These are phyloP conservation scores for Oryza brachyantha DNA, from an alignment of 176 grass and related monocot species.

Conservation along the genomic window DNA sequence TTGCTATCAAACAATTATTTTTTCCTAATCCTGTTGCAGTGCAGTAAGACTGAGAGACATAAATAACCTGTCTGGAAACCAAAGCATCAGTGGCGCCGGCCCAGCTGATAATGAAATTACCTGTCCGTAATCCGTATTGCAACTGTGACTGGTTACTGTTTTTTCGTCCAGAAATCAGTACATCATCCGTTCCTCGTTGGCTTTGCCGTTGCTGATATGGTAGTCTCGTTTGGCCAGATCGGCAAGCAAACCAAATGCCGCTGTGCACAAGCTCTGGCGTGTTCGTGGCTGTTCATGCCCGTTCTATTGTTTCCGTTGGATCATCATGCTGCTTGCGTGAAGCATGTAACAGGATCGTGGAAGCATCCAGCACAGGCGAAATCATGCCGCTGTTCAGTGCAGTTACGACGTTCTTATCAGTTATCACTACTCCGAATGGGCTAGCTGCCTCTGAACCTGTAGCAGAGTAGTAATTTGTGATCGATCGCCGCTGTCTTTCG, in stretches of 20 bases:
- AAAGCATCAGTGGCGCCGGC: not conserved
- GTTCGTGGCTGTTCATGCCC: not conserved
- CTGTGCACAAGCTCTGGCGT: not conserved
- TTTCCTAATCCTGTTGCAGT: not conserved
- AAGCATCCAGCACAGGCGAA: not conserved
- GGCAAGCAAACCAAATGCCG: not conserved
- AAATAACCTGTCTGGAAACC: not conserved
- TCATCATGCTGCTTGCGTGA: constrained; percentile 36
- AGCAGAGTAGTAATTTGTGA: too few species aligned
- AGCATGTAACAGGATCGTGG: constrained; percentile 23
- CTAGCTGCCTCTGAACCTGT: not conserved
- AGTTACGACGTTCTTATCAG: too few species aligned
- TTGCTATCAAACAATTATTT: not conserved
- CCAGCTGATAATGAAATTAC: not conserved
- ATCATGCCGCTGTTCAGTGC: not conserved
- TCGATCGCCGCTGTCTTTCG: not conserved
- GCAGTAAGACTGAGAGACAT: not conserved
- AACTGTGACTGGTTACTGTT: not conserved
- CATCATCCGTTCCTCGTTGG: not conserved
- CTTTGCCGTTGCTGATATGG: not conserved
- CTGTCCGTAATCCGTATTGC: not conserved
- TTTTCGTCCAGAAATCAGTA: not conserved
- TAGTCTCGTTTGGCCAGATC: too few species aligned
- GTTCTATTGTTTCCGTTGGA: constrained; percentile 6
- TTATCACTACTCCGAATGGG: not conserved